Evolutionary conservation across 169 alveolate species (phyloP), one percentile per base, ranked within the genome.

Genomic region (Plasmodium ovale): DNA sequence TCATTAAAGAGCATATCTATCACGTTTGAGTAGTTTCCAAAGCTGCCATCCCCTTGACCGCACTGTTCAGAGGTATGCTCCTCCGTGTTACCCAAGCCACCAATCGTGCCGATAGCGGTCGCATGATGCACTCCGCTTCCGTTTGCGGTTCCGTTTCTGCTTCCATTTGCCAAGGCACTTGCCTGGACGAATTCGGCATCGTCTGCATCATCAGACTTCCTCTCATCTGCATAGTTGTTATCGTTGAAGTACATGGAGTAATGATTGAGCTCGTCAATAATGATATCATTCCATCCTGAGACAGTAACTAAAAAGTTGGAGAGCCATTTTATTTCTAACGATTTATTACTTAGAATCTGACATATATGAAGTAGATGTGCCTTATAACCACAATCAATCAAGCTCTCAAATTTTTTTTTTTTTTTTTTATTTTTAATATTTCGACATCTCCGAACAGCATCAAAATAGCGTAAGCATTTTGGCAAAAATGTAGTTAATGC

Each of bases 331-430:
- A 77, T 77, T 62, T 77, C 88, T 67, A 77, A 60, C 1, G 88
- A 77, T 21, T 77, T 77, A 53, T 77, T 77, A 25, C 88, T 77
- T 54, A 77, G 10, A n/a, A 77, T 77, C 62, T 77, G 88, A 6
- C 88, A 77, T 14, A 77, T 77, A 44, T 77, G 88, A 27, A 77
- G 51, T 9, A 77, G 51, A 62, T 77, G 88, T 25, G 88, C 88
- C 33, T 77, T 77, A 37, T 77, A 77, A n/a, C 88, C 88, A 77
- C 88, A 77, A 77, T 77, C 88, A 1, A 77, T 77, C 16, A 77
- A 29, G 12, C 62, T 64, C 31, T 77, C 88, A 14, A 77, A 62
- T 77, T 77, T 77, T 77, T 77, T 77, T 77, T 23, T 77, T 37
- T 67, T 77, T 62, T 77, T 77, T 47, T 77, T 77, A 60, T 77